Evolutionary conservation across 352 stramenopile genomes (phyloP), one percentile per base, ranked within the genome.

Genomic region (Phytopythium sindhum): DNA sequence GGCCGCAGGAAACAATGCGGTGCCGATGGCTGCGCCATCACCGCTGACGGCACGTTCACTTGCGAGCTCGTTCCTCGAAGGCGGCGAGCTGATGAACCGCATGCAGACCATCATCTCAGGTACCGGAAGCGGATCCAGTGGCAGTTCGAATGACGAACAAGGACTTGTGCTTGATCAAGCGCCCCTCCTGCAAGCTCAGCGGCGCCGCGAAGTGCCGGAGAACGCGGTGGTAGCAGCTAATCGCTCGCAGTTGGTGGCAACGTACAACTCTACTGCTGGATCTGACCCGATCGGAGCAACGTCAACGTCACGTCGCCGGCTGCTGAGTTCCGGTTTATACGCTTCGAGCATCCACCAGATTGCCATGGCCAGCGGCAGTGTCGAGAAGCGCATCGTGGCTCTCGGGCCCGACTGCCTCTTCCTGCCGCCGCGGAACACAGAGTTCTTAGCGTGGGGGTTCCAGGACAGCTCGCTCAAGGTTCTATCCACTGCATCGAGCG

Each of bases 381-480:
- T 89, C 44, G 83, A 89, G 33, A 81, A 88, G 60, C 70, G 70
- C 19, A 64, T 80, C 4, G 76, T 81, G 17, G 42, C 63, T 48
- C 68, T 85, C 10, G 68, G 81, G 4, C 64, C 75, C 4, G 73
- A 81, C 7, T 88, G 78, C 42, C 50, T 91, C 10, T 64, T 91
- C 48, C 84, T 92, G 24, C 84, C 84, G 9, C 80, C 84, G 4
- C 70, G 72, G 1, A 75, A 90, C 59, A 74, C 74, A 51, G 82
- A 92, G 64, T 91, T 88, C 50, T 63, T 91, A 10, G 78, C 84
- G 2, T 92, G 84, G 84, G 78, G 78, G 0, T 91, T 88, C 61
- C 77, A 86, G 47, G 84, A 91, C 37, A 74, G 75, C 0, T 81
- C 79, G 19, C 69, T 91, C 47, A 90, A 90, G 56, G 60, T 91